phyloP scores from a whole-genome alignment of 108 stramenopile species.

The Cyclostephanos invisitatus region DNA sequence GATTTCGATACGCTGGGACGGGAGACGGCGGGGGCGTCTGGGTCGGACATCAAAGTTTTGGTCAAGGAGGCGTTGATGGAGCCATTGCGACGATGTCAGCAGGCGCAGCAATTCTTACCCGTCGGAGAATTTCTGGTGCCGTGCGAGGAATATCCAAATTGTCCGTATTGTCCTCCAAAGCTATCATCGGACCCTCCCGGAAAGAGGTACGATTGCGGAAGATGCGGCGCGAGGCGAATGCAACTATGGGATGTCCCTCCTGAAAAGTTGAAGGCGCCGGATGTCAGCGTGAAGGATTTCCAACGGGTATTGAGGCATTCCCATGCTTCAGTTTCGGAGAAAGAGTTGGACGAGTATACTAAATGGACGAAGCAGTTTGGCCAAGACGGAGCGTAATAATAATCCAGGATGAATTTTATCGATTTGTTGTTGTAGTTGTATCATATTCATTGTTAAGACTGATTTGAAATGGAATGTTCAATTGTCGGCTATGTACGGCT shows the following conservation, averaged over 20 bases:
- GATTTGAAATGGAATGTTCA: neutral
- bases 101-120: constrained; percentile 89
- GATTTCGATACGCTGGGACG: constrained; percentile 86
- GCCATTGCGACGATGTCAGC: constrained; percentile 93
- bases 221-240: constrained; percentile 91
- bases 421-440: neutral
- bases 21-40: constrained; percentile 85
- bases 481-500: too few relatives aligned
- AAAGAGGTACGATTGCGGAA: constrained; percentile 80
- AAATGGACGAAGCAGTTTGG: constrained; percentile 98
- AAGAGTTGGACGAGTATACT: constrained; percentile 90
- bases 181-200: constrained; percentile 64
- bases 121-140: constrained; percentile 69
- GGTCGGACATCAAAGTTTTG: constrained; percentile 93
- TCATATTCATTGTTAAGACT: neutral
- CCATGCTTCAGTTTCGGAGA: constrained; percentile 80
- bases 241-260: constrained; percentile 91
- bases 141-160: constrained; percentile 87
- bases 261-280: constrained; percentile 81
- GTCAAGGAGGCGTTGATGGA: constrained; percentile 98
- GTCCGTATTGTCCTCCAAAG: constrained; percentile 90
- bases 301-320: constrained; percentile 77
- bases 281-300: constrained; percentile 73
- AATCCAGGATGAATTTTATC: neutral
- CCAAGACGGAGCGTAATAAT: constrained; percentile 95